Evolutionary conservation across 441 rosid species (phyloP), one percentile per base, ranked within the genome.

Genomic region (Lepidium campestre): DNA sequence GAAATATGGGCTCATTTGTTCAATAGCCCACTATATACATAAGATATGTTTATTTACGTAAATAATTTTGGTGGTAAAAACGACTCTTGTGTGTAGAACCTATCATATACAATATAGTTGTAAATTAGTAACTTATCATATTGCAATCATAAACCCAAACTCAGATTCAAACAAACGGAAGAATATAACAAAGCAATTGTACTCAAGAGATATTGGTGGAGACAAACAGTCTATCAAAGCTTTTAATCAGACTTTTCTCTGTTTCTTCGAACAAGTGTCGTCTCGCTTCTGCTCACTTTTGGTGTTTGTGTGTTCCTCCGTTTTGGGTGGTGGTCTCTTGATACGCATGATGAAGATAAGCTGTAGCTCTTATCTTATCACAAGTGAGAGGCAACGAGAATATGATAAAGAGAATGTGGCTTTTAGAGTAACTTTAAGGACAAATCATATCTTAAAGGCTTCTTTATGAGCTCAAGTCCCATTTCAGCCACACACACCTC

Each of bases 401-500:
- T 55, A 19, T 7, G 44, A 71, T 19, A 35, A 12, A 65, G 54
- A 48, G 67, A 52, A 44, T 49, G 22, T 73, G 77, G 59, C 77
- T 53, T 67, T 67, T 73, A 60, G 53, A 61, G 50, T 46, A 53
- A 46, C 58, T 60, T 73, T 60, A 60, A 53, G 46, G 77, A 45
- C 77, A 39, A 50, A 34, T 66, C 57, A 50, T 58, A 58, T 60
- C 71, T 23, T 39, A 8, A 57, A 31, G 52, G 70, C 70, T 71
- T 72, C 54, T 66, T 50, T 39, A 22, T 31, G 25, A 63, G 41
- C 44, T 45, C 62, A 29, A 57, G 25, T 10, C 36, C 29, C 29
- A 15, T 73, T 72, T 72, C 68, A 66, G 42, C 76, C 76, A 71
- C 72, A 68, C 56, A 69, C 15, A 9, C 54, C 54, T 65, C 31